Evolutionary conservation across 768 basidiomycete genomes (phyloP).

Genomic region (Calvatia gigantea): DNA sequence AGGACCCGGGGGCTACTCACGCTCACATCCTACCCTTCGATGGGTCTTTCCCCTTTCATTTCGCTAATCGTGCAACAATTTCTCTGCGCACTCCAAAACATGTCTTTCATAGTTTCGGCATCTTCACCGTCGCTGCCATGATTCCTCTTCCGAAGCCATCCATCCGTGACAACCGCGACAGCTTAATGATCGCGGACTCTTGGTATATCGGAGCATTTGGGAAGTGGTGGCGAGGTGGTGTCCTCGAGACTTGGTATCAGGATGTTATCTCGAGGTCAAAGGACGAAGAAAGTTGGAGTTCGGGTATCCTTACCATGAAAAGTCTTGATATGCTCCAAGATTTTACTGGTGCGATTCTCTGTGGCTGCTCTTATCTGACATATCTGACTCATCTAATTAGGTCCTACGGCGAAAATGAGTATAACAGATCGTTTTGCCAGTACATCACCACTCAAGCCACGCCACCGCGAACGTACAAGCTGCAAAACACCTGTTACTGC

Average conservation of each 20-base stretch:
- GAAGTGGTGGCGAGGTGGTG: conserved; percentile 84
- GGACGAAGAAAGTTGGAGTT: conserved; percentile 72
- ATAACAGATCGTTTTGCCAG: conserved; percentile 39
- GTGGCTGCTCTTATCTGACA: background rate
- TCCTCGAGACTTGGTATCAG: conserved; percentile 78
- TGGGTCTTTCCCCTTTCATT: conserved; percentile 61
- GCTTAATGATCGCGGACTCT: conserved; percentile 62
- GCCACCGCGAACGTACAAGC: conserved; percentile 55
- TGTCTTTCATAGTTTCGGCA: conserved; percentile 79
- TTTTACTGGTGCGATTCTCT: conserved; percentile 50
- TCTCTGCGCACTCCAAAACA: conserved; percentile 89
- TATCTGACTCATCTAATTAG: conserved; percentile 24
- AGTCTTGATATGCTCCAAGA: conserved; percentile 67
- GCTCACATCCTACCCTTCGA: conserved; percentile 10
- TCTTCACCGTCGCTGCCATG: conserved; percentile 84
- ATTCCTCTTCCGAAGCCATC: conserved; percentile 48
- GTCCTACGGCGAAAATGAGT: conserved; percentile 48
- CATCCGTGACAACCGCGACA: conserved; percentile 37
- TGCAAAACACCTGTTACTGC: conserved; percentile 34
- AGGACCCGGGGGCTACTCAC: conserved; percentile 10
- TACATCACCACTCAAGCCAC: conserved; percentile 52
- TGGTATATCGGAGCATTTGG: conserved; percentile 94
- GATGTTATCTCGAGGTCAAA: conserved; percentile 60
- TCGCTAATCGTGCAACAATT: conserved; percentile 89
- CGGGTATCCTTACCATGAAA: conserved; percentile 76